A percentile compares a stretch with the other conserved stretches of the same genome.
Conservation (phyloP, 73 alveolate species). For the Paraurostyla sp. region DNA sequence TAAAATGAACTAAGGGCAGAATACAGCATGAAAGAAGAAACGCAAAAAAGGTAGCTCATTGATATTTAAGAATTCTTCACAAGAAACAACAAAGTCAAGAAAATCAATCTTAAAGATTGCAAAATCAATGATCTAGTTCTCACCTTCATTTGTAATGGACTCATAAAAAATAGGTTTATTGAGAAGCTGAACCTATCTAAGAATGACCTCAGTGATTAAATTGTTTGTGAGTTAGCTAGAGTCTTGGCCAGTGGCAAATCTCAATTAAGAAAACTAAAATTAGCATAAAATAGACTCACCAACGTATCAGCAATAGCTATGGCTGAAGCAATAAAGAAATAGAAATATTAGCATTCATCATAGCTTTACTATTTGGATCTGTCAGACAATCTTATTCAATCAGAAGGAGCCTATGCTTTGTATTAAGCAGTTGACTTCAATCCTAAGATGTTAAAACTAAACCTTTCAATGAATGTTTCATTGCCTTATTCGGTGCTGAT, state of each 20-base stretch:
- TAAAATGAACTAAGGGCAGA: constrained; percentile 15
- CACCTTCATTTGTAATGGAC: neutral
- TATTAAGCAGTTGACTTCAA: neutral
- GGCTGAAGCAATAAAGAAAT: neutral
- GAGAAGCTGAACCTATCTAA: neutral
- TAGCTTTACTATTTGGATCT: neutral
- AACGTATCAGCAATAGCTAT: neutral
- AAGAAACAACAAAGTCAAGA: neutral
- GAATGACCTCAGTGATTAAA: neutral
- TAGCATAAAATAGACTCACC: neutral
- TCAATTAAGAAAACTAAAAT: neutral
- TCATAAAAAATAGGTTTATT: neutral
- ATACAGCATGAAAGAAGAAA: constrained; percentile 7
- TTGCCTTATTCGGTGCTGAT: neutral
- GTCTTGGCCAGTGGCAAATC: neutral
- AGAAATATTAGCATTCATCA: neutral
- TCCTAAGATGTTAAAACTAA: neutral
- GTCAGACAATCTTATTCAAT: constrained; percentile 6
- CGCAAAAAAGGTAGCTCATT: neutral
- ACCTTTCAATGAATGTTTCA: constrained; percentile 5
- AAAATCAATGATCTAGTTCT: constrained; percentile 2
- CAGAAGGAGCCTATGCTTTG: constrained; percentile 33
- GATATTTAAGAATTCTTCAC: constrained; percentile 11
- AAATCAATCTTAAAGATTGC: neutral
- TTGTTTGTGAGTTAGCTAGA: neutral